Percentiles rank a stretch among this genome's conserved stretches.
phyloP scores from a whole-genome alignment of 805 yeast genomes.

The Millerozyma miso region DNA sequence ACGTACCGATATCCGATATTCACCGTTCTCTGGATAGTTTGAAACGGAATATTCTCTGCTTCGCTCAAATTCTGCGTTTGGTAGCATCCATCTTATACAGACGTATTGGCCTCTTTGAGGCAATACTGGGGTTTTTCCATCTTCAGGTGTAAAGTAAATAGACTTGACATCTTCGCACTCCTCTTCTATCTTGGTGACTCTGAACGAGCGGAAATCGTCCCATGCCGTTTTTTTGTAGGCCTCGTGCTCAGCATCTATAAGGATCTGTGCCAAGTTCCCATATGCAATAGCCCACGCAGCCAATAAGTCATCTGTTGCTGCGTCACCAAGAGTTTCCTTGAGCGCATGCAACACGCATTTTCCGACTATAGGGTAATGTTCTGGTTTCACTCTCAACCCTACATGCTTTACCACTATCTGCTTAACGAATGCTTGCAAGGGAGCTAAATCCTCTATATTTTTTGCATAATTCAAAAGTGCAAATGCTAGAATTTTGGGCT shows the following conservation, averaged over 20 bases:
- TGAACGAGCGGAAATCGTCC: conserved; percentile 56
- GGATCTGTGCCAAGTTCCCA: conserved; percentile 54
- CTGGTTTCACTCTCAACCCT: conserved; percentile 58
- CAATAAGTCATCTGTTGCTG: conserved; percentile 54
- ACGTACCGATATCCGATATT: conserved; percentile 58
- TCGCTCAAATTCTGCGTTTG: conserved; percentile 38
- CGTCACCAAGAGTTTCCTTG: conserved; percentile 48
- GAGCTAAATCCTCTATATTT: conserved; percentile 55
- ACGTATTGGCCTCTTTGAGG: conserved; percentile 47
- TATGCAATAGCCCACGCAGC: conserved; percentile 68
- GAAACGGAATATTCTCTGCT: conserved; percentile 61
- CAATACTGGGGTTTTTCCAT: conserved; percentile 24
- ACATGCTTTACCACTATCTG: conserved; percentile 64
- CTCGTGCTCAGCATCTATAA: conserved; percentile 51
- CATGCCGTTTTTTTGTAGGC: conserved; percentile 44
- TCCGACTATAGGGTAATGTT: conserved; percentile 67
- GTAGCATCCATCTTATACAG: conserved; percentile 27
- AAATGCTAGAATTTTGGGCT: conserved; percentile 62
- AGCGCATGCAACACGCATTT: conserved; percentile 51
- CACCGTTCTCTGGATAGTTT: conserved; percentile 23
- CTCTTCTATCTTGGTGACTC: conserved; percentile 33
- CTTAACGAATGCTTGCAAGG: conserved; percentile 49
- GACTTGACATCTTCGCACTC: conserved; percentile 50
- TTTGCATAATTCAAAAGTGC: conserved; percentile 60
- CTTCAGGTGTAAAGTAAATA: conserved; percentile 45